Evolutionary conservation across 1,284 basidiomycete genomes (phyloP), one percentile per base, ranked within the genome.

Genomic region (Albatrellus sp.): DNA sequence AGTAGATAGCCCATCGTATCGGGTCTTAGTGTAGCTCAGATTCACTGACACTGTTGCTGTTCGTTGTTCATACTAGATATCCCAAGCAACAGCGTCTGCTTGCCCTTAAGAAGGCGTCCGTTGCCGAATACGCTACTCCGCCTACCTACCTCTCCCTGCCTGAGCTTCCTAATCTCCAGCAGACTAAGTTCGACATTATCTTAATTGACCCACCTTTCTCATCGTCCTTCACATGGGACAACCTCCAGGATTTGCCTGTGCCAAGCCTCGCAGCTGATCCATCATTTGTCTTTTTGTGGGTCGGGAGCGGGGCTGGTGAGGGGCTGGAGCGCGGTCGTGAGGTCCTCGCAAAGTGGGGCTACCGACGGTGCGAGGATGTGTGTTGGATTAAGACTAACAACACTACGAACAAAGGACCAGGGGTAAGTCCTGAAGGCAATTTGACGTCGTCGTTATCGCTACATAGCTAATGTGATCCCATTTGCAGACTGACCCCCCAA

Each of bases 281-380:
- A 0, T 84, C 85, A 31, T 98, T 97, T 54, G 74, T 98, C 11
- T 94, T 97, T 58, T 69, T 99, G 43, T 98, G 96, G 94, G 92
- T 98, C 1, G 96, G 94, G 2, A 83, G 79, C 47, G 92, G 91
- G 1, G 83, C 87, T 12, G 81, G 82, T 2, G 90, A 92, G 41
- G 96, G 92, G 0, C 70, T 98, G 6, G 96, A 98, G 61, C 73
- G 84, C 30, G 94, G 96, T 0, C 70, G 94, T 33, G 94, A 98
- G 58, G 72, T 94, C 31, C 72, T 98, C 39, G 82, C 83, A 1
- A 85, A 80, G 57, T 99, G 94, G 94, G 94, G 94, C 1, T 99
- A 94, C 60, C 69, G 94, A 38, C 66, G 94, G 40, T 97, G 91
- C 54, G 94, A 98, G 60, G 94, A 98, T 60, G 90, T 98, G 16